These are phyloP conservation scores for Rhizopus sp. DNA, from an alignment of 371 early-diverging fungal species.

Conservation along the genomic window DNA sequence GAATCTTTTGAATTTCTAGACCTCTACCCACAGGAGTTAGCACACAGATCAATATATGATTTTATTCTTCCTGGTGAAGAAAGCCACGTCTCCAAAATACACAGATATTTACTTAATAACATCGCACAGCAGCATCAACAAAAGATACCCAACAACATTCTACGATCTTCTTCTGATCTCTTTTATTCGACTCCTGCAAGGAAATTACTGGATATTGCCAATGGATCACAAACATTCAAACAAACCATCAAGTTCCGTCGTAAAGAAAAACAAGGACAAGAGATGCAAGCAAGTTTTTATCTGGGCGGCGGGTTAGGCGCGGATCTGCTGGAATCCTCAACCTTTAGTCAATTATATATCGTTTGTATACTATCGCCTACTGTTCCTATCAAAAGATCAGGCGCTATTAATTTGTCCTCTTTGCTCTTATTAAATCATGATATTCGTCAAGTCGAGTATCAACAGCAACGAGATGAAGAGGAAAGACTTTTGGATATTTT, in stretches of 20 bases:
- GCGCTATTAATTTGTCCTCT: not conserved
- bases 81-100: slow-evolving; percentile 10
- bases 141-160: slow-evolving; percentile 4
- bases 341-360: slow-evolving; percentile 15
- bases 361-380: slow-evolving; percentile 16
- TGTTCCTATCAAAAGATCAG: not conserved
- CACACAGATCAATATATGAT: slow-evolving; percentile 28
- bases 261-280: slow-evolving; percentile 5
- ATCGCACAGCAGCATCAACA: slow-evolving; percentile 12
- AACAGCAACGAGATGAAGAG: too few relatives aligned
- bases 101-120: slow-evolving; percentile 20
- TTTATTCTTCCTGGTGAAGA: slow-evolving; percentile 20
- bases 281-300: slow-evolving; percentile 21
- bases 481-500: too few relatives aligned
- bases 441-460: too few relatives aligned
- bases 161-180: slow-evolving; percentile 15
- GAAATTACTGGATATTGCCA: slow-evolving; percentile 16
- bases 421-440: too few relatives aligned
- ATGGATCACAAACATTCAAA: slow-evolving; percentile 27
- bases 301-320: slow-evolving; percentile 29
- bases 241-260: slow-evolving; percentile 9
- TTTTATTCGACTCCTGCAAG: slow-evolving; percentile 6
- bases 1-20: slow-evolving; percentile 22
- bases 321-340: slow-evolving; percentile 13
- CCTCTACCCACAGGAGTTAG: slow-evolving; percentile 28